Evolutionary conservation across 108 stramenopile species (phyloP).

Genomic region (Nitzschia sp.): DNA sequence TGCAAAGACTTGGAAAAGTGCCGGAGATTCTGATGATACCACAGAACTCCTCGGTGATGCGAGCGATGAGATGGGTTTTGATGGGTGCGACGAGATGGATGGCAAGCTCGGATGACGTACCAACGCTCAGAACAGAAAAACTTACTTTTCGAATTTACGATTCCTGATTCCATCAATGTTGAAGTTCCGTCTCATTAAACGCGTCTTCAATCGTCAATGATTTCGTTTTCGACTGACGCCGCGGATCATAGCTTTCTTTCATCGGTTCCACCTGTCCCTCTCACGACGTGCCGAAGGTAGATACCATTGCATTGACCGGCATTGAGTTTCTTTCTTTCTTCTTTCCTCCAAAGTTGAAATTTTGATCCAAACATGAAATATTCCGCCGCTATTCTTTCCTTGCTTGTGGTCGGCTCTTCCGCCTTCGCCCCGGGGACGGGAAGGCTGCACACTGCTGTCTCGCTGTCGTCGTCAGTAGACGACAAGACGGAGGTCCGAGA

Average conservation of each 20-base stretch:
- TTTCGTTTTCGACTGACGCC: too few relatives aligned
- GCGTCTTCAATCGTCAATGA: too few relatives aligned
- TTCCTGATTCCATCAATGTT: slow-evolving; percentile 2
- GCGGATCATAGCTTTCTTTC: neutral
- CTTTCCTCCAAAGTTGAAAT: neutral
- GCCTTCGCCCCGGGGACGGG: slow-evolving; percentile 31
- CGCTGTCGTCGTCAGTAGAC: slow-evolving; percentile 48
- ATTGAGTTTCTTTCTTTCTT: neutral
- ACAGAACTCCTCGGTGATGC: too few relatives aligned
- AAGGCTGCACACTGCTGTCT: neutral
- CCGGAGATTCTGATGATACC: too few relatives aligned
- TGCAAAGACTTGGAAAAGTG: too few relatives aligned
- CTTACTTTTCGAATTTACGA: too few relatives aligned
- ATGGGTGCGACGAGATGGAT: too few relatives aligned
- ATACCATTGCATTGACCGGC: neutral
- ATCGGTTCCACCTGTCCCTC: neutral
- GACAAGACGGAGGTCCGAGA: slow-evolving; percentile 96
- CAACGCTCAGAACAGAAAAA: too few relatives aligned
- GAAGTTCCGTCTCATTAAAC: neutral
- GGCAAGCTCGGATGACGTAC: too few relatives aligned
- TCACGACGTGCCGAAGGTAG: neutral
- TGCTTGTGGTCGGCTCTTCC: slow-evolving; percentile 18
- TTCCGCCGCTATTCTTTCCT: slow-evolving; percentile 5
- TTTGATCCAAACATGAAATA: slow-evolving; percentile 19
- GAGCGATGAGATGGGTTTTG: too few relatives aligned